Conservation (phyloP, 305 asterid genomes). For the Euphrasia arctica region DNA sequence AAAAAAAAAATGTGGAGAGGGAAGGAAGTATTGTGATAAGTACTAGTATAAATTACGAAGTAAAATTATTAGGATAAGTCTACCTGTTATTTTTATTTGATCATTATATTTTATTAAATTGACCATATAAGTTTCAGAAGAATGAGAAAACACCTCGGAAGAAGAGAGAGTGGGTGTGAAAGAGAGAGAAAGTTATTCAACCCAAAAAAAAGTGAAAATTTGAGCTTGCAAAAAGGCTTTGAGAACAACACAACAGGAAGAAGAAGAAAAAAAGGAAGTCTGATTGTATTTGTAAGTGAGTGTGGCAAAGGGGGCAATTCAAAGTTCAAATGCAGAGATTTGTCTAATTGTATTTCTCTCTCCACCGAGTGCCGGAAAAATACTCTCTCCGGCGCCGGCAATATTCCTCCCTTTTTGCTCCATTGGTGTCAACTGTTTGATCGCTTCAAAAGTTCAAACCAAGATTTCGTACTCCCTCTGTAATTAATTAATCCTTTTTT, state of each 20-base stretch:
- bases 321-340: background rate
- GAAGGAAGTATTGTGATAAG: too few relatives aligned
- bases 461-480: background rate
- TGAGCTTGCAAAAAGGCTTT: slow-evolving; percentile 4
- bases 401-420: background rate
- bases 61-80: too few relatives aligned
- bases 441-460: background rate
- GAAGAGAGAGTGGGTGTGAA: too few relatives aligned
- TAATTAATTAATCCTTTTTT: background rate
- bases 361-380: background rate
- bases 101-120: too few relatives aligned
- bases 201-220: background rate
- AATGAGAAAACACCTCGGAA: too few relatives aligned
- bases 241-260: background rate
- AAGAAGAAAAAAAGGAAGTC: background rate
- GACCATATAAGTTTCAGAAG: too few relatives aligned
- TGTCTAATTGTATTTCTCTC: background rate
- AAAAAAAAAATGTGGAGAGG: too few relatives aligned
- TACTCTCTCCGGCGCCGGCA: slow-evolving; percentile 5
- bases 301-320: background rate
- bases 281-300: background rate
- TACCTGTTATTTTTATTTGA: too few relatives aligned
- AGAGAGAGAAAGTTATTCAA: too few relatives aligned
- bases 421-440: background rate
- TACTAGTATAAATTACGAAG: too few relatives aligned